phyloP scores from a whole-genome alignment of 2,329 filamentous ascomycete species.

The Arthroderma uncinatum region DNA sequence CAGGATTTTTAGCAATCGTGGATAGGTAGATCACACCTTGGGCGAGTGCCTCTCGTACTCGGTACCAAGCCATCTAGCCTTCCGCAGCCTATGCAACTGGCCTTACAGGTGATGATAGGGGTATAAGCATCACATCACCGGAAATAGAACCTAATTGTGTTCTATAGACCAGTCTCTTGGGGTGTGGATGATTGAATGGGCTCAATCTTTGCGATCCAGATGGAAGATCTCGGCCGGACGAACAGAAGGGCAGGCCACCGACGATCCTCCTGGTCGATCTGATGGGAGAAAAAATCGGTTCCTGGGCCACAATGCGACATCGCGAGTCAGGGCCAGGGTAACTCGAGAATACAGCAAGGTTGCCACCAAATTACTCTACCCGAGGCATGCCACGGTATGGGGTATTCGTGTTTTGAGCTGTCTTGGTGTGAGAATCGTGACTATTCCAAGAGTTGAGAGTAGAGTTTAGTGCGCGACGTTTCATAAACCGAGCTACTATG shows the following conservation, averaged over 20 bases:
- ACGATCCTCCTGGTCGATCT: background rate
- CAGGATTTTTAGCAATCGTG: background rate
- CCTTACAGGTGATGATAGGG: background rate
- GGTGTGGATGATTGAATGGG: background rate
- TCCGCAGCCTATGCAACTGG: background rate
- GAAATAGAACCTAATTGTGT: background rate
- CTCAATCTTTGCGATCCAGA: background rate
- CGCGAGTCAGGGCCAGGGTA: background rate
- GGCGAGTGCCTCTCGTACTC: background rate
- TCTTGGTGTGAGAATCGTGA: background rate
- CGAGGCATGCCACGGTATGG: background rate
- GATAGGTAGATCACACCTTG: background rate
- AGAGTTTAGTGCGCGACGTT: background rate
- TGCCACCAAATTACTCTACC: background rate
- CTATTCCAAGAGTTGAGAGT: background rate
- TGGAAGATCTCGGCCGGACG: background rate
- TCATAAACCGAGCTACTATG: background rate
- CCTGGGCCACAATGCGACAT: background rate
- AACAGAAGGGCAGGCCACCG: background rate
- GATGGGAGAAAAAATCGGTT: background rate
- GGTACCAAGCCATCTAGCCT: background rate
- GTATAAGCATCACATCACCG: background rate
- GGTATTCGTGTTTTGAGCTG: too few species aligned
- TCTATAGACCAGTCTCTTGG: background rate
- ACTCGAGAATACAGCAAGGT: too few species aligned